Conservation (phyloP, 192 early-diverging fungal species). For the Spizellomyces sp. region DNA sequence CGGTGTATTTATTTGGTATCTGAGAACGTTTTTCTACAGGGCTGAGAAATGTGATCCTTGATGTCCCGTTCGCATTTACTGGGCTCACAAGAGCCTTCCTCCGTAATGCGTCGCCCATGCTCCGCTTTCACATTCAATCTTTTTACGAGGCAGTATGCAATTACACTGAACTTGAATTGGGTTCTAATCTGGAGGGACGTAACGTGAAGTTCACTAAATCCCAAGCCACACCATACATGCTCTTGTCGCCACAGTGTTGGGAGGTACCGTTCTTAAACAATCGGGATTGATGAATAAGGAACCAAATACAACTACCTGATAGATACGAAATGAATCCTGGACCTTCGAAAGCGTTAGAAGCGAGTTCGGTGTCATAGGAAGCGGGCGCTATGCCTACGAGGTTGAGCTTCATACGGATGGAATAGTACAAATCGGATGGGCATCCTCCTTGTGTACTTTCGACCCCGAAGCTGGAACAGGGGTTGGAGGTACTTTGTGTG, state of each 20-base stretch:
- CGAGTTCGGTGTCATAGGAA: constrained; percentile 50
- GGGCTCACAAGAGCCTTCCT: neutral
- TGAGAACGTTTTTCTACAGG: neutral
- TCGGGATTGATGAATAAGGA: too few species aligned
- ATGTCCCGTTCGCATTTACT: constrained; percentile 6
- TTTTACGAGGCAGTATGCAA: constrained; percentile 5
- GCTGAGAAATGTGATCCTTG: neutral
- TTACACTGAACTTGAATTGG: neutral
- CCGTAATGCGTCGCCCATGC: neutral
- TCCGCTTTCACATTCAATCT: neutral
- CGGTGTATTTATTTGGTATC: too few species aligned
- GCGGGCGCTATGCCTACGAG: constrained; percentile 76
- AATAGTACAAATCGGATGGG: constrained; percentile 86
- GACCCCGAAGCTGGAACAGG: constrained; percentile 80
- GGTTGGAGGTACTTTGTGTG: constrained; percentile 66
- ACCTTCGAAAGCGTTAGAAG: constrained; percentile 75
- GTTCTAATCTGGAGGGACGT: neutral
- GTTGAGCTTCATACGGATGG: constrained; percentile 65
- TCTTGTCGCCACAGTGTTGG: constrained; percentile 23
- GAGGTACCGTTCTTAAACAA: constrained; percentile 7
- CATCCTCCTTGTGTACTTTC: constrained; percentile 59
- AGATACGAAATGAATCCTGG: constrained; percentile 76
- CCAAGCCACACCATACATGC: constrained; percentile 25
- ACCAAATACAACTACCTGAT: neutral
- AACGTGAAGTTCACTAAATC: constrained; percentile 7